phyloP scores from a whole-genome alignment of 2,329 filamentous ascomycete genomes.

The Chaetothyriales sp. region DNA sequence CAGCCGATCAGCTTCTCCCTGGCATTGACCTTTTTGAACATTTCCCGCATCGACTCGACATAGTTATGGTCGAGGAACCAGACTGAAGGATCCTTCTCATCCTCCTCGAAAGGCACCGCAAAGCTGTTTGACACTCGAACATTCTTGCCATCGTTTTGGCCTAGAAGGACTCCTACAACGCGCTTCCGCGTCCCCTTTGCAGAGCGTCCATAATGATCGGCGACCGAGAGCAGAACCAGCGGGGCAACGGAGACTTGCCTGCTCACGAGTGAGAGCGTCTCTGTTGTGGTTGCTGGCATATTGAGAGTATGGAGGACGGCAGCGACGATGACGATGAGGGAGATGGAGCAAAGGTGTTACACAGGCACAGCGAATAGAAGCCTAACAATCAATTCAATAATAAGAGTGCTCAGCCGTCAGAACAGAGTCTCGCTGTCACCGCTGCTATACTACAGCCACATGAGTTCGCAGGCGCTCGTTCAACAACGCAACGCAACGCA shows the following conservation, averaged over 20 bases:
- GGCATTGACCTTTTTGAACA: conserved; percentile 99
- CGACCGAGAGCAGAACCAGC: conserved; percentile 89
- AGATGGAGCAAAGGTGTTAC: not conserved
- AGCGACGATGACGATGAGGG: not conserved
- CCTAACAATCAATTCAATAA: too few species aligned
- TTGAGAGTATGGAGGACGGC: conserved; percentile 21
- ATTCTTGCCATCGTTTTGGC: conserved; percentile 90
- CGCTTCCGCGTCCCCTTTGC: conserved; percentile 76
- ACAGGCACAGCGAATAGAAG: too few species aligned
- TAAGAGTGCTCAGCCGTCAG: too few species aligned
- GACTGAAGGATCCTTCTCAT: conserved; percentile 94
- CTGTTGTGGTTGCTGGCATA: conserved; percentile 94
- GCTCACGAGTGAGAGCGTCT: conserved; percentile 86
- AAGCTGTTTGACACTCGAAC: conserved; percentile 98
- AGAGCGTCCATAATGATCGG: conserved; percentile 94
- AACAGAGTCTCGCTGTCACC: too few species aligned
- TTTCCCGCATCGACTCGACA: conserved; percentile 98
- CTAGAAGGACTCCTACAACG: conserved; percentile 85
- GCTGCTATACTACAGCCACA: too few species aligned
- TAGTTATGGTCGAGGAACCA: conserved; percentile 99
- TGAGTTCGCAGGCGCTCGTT: too few species aligned
- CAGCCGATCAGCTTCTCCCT: conserved; percentile 97
- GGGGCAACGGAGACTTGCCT: conserved; percentile 94
- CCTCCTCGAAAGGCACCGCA: conserved; percentile 92
- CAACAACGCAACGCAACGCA: too few species aligned